Conservation (phyloP, 495 filamentous ascomycete species). For the Amphirosellinia nigrospora region DNA sequence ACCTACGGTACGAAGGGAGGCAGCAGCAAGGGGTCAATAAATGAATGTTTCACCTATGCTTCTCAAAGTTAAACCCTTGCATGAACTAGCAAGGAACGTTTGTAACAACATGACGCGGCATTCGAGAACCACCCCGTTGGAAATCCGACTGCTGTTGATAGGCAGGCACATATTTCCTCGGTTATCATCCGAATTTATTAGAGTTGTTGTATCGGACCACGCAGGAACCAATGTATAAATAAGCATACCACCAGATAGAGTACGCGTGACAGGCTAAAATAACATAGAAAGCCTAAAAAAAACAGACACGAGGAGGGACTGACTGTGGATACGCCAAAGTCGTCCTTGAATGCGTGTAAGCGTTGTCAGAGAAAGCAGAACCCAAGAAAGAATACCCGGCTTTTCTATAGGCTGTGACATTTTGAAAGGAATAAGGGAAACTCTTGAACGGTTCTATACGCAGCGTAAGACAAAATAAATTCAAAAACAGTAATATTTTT, state of each 20-base stretch:
- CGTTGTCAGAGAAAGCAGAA: not conserved
- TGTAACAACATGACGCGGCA: not conserved
- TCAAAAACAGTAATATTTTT: not conserved
- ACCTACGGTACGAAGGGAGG: not conserved
- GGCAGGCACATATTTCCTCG: not conserved
- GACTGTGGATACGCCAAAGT: not conserved
- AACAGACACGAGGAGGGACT: not conserved
- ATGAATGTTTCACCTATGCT: not conserved
- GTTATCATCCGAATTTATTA: not conserved
- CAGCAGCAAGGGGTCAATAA: not conserved
- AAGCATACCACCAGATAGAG: not conserved
- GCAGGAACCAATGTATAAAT: not conserved
- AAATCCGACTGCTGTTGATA: not conserved
- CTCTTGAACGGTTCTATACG: not conserved
- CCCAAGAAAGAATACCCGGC: not conserved
- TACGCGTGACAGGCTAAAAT: not conserved
- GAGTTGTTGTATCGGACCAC: not conserved
- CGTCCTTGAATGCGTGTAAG: not conserved
- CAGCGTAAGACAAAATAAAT: not conserved
- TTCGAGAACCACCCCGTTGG: not conserved
- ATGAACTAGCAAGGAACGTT: conserved; percentile 8
- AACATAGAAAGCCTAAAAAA: not conserved
- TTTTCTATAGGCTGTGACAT: not conserved
- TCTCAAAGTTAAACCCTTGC: conserved; percentile 8
- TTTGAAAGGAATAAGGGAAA: not conserved